These are phyloP conservation scores for Trichoderma oligosporum DNA, from an alignment of 2,329 filamentous ascomycete species.

Conservation along the genomic window DNA sequence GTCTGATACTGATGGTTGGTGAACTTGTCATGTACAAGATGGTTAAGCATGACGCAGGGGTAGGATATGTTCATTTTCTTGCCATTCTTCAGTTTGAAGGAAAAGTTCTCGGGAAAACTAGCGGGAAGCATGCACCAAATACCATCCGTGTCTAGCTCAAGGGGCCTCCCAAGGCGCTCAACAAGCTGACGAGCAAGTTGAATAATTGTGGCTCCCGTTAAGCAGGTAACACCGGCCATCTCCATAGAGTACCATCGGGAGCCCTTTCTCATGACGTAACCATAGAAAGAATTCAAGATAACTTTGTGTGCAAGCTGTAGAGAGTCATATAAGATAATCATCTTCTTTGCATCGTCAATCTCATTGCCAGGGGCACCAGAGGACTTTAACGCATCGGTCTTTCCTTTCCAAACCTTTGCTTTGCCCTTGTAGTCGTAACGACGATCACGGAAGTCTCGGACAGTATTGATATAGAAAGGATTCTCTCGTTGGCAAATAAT, in stretches of 20 bases:
- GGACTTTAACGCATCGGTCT: conserved; percentile 80
- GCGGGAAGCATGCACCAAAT: conserved; percentile 99
- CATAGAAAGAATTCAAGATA: conserved; percentile 98
- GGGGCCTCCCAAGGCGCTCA: conserved; percentile 83
- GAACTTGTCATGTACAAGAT: conserved; percentile 88
- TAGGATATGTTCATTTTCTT: conserved; percentile 98
- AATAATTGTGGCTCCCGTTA: conserved; percentile 95
- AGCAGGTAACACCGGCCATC: conserved; percentile 96
- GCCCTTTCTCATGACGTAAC: conserved; percentile 98
- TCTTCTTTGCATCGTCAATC: conserved; percentile 94
- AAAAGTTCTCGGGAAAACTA: conserved; percentile 93
- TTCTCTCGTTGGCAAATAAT: conserved; percentile 99
- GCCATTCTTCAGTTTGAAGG: conserved; percentile 89
- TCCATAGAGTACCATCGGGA: conserved; percentile 99
- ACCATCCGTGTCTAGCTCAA: conserved; percentile 96
- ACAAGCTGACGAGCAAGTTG: conserved; percentile 92
- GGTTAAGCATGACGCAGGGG: conserved; percentile 98
- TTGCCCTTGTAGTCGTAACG: conserved; percentile 98
- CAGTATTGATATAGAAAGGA: conserved; percentile 96
- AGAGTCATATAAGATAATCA: conserved; percentile 95
- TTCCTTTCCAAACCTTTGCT: conserved; percentile 97
- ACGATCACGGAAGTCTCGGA: conserved; percentile 92
- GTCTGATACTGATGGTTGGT: conserved; percentile 98
- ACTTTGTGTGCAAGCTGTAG: conserved; percentile 97
- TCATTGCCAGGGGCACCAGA: conserved; percentile 72